phyloP scores from a whole-genome alignment of 129 eudicot genomes.

The Helichrysum umbraculigerum region DNA sequence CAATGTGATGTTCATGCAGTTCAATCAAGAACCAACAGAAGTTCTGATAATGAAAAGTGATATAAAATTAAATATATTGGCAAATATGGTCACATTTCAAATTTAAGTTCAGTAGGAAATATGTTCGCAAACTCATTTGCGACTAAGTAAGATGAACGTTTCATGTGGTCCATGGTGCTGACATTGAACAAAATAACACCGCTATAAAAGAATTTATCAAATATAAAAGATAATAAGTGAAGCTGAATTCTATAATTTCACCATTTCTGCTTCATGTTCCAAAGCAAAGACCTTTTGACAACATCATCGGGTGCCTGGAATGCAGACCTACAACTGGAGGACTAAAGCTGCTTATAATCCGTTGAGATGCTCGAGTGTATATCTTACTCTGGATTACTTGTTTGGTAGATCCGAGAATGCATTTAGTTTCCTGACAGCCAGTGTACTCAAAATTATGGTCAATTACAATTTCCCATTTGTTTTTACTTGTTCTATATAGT shows the following conservation, averaged over 20 bases:
- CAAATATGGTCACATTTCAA: too few relatives aligned
- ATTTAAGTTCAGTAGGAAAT: too few relatives aligned
- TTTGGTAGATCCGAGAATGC: slow-evolving; percentile 65
- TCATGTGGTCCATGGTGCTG: slow-evolving; percentile 9
- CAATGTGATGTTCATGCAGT: background rate
- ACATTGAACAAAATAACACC: slow-evolving; percentile 2
- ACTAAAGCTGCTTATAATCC: slow-evolving; percentile 40
- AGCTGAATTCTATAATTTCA: slow-evolving; percentile 36
- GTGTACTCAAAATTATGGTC: slow-evolving; percentile 37
- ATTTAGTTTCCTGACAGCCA: slow-evolving; percentile 75
- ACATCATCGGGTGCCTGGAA: slow-evolving; percentile 42
- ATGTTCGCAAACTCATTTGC: too few relatives aligned
- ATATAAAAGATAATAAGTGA: slow-evolving; percentile 19
- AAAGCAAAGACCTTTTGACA: slow-evolving; percentile 49
- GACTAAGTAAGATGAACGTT: background rate
- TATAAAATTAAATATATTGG: background rate
- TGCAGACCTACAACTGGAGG: slow-evolving; percentile 43
- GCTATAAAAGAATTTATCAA: slow-evolving; percentile 3
- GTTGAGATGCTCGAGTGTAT: slow-evolving; percentile 40
- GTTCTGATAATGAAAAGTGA: background rate
- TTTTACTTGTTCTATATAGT: slow-evolving; percentile 3
- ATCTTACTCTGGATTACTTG: slow-evolving; percentile 46
- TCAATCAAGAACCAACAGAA: background rate
- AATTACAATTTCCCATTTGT: slow-evolving; percentile 14
- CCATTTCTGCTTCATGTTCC: slow-evolving; percentile 57